Evolutionary conservation across 352 stramenopile genomes (phyloP), one percentile per base, ranked within the genome.

Genomic region (Phytopythium chamaehyphon): DNA sequence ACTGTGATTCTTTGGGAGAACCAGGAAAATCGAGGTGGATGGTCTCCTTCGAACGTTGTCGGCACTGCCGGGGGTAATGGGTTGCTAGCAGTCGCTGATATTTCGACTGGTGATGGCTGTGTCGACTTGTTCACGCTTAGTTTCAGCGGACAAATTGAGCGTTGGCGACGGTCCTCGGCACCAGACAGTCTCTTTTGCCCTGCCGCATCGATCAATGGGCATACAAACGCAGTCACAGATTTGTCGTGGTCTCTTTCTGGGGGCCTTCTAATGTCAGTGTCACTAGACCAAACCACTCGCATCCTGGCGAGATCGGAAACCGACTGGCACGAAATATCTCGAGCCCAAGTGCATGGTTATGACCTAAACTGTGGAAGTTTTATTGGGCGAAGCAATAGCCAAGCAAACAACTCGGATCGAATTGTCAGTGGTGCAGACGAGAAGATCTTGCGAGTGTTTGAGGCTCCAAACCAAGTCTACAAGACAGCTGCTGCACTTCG

Each of bases 361-460:
- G 79, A 93, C 43, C 66, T 93, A 54, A 88, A 90, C 55, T 93
- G 82, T 23, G 82, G 54, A 4, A 70, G 66, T 35, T 90, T 93
- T 36, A 43, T 88, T 21, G 37, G 18, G 12, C 47, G 22, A 6
- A 21, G 31, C 15, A 4, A 36, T 56, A 10, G 49, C 48, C 19
- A 11, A 36, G 2, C 38, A 6, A 16, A 10, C 15, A 39, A 42
- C 35, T 68, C 58, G 19, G 67, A 83, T 14, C 60, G 70, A 10
- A 89, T 89, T 42, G 79, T 93, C 9, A 88, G 79, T 23, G 82
- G 82, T n/a, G 79, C 82, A 0, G 82, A 90, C 46, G 82, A 93
- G 47, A 92, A 93, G 56, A 88, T 93, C 54, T 47, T 93, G n/a
- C 77, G 82, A 3, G 71, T 88, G 2, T 88, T 90, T 37, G 69